Conservation (phyloP, 2,329 filamentous ascomycete species). For the Colletotrichum acutatum region DNA sequence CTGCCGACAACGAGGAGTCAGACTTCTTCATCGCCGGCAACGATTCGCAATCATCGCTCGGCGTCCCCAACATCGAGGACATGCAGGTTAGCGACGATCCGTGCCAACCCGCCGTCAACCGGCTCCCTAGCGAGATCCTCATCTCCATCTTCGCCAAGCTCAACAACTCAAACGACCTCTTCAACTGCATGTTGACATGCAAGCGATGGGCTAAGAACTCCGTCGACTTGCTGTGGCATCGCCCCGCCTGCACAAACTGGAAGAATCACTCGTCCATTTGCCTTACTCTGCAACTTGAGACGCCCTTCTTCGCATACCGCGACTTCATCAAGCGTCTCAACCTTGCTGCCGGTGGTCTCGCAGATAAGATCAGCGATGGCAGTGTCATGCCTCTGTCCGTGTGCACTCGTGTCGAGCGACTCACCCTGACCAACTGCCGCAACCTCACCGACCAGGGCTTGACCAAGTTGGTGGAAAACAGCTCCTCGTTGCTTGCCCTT, state of each 20-base stretch:
- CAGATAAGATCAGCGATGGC: conserved; percentile 83
- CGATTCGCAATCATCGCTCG: conserved; percentile 92
- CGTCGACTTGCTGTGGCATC: conserved; percentile 94
- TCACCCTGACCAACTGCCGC: conserved; percentile 91
- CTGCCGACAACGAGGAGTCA: conserved; percentile 88
- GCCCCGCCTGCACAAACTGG: conserved; percentile 91
- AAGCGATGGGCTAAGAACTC: conserved; percentile 93
- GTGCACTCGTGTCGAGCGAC: conserved; percentile 90
- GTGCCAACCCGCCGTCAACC: conserved; percentile 82
- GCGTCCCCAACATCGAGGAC: conserved; percentile 80
- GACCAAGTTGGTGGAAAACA: conserved; percentile 81
- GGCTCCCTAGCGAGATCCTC: conserved; percentile 92
- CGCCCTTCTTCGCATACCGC: conserved; percentile 89
- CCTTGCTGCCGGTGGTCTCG: conserved; percentile 74
- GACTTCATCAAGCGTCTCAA: conserved; percentile 94
- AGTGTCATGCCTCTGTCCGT: conserved; percentile 83
- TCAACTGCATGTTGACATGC: conserved; percentile 93
- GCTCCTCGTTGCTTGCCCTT: conserved; percentile 83
- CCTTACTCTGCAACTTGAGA: conserved; percentile 74
- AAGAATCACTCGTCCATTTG: conserved; percentile 84
- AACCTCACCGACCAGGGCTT: conserved; percentile 87
- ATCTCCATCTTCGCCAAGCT: conserved; percentile 93
- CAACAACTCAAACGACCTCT: conserved; percentile 78
- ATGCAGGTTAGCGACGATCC: conserved; percentile 75
- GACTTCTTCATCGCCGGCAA: conserved; percentile 92